phyloP scores from a whole-genome alignment of 192 early-diverging fungal genomes.

The Chytriomyces confervae region DNA sequence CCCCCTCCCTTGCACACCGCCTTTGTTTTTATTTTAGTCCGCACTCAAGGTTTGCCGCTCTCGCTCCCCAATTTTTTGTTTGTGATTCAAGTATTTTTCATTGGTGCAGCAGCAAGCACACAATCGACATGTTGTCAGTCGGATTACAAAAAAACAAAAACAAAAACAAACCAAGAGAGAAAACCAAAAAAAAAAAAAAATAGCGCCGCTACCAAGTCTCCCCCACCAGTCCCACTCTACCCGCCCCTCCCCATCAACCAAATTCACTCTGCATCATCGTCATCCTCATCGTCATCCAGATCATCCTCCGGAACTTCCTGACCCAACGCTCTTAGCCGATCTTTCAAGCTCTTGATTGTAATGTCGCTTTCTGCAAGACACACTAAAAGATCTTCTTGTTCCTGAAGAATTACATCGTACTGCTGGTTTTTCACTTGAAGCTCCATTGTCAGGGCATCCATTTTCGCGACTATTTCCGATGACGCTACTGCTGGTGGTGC shows the following conservation, averaged over 20 bases:
- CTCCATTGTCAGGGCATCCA: slow-evolving; percentile 2
- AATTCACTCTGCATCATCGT: slow-evolving; percentile 42
- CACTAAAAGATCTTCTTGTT: slow-evolving; percentile 85
- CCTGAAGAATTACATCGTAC: slow-evolving; percentile 54
- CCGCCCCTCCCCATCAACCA: no score
- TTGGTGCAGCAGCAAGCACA: no score
- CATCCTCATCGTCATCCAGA: slow-evolving; percentile 58
- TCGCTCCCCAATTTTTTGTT: no score
- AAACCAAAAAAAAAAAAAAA: not conserved
- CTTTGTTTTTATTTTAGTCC: no score
- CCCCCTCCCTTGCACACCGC: no score
- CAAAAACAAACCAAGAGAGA: no score
- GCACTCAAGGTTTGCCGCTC: no score
- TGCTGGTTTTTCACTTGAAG: slow-evolving; percentile 22
- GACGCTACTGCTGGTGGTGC: not conserved
- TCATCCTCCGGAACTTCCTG: slow-evolving; percentile 54
- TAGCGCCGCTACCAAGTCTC: no score
- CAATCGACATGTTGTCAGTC: no score
- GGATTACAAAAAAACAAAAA: not conserved
- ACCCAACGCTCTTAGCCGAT: slow-evolving; percentile 38
- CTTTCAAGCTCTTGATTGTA: slow-evolving; percentile 60
- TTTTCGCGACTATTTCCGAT: slow-evolving; percentile 11
- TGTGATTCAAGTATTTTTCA: no score
- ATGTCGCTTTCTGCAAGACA: slow-evolving; percentile 85
- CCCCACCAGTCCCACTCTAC: no score